Evolutionary conservation across 371 early-diverging fungal species (phyloP).

Genomic region (Lichtheimia hyalospora): DNA sequence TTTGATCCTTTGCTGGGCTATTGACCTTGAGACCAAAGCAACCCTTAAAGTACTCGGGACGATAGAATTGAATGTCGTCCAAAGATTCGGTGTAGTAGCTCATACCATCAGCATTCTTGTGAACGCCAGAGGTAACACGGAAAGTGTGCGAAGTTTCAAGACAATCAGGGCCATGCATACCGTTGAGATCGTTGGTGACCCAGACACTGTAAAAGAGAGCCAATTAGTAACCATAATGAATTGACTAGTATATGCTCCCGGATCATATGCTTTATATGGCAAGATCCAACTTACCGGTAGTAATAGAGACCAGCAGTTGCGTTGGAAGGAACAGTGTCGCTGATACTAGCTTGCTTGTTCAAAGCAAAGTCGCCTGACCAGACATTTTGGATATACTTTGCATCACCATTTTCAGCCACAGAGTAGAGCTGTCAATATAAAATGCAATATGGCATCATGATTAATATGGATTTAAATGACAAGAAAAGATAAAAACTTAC

Average conservation of each 20-base stretch:
- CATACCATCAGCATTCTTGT: slow-evolving; percentile 54
- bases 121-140: slow-evolving; percentile 58
- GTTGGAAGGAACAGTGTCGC: slow-evolving; percentile 27
- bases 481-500: slow-evolving; percentile 23
- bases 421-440: slow-evolving; percentile 34
- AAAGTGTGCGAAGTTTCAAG: slow-evolving; percentile 58
- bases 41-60: slow-evolving; percentile 31
- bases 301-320: slow-evolving; percentile 45
- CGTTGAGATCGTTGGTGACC: slow-evolving; percentile 44
- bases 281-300: slow-evolving; percentile 38
- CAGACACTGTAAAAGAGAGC: slow-evolving; percentile 32
- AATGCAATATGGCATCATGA: not conserved
- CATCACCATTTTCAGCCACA: slow-evolving; percentile 28
- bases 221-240: not conserved
- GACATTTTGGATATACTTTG: slow-evolving; percentile 45
- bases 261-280: slow-evolving; percentile 4
- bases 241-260: not conserved
- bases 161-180: slow-evolving; percentile 48
- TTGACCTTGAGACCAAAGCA: slow-evolving; percentile 45
- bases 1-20: slow-evolving; percentile 25
- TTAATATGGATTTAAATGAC: not conserved
- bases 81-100: slow-evolving; percentile 43
- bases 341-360: slow-evolving; percentile 32
- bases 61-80: slow-evolving; percentile 31
- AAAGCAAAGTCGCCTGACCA: slow-evolving; percentile 39